phyloP scores from a whole-genome alignment of 116 monocot species.

The Zostera marina region DNA sequence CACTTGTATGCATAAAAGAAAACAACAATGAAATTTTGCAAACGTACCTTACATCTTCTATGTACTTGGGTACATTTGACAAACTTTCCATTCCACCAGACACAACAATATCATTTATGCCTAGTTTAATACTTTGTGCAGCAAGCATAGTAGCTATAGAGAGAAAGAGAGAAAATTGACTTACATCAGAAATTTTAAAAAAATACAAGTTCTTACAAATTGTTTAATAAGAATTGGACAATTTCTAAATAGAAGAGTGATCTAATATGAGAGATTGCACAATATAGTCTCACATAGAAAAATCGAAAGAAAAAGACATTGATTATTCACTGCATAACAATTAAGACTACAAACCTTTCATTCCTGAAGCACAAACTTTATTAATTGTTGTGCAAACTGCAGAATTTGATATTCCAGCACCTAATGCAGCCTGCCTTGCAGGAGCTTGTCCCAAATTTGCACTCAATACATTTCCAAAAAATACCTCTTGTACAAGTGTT shows the following conservation, averaged over 20 bases:
- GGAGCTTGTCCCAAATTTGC: slow-evolving; percentile 97
- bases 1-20: background rate
- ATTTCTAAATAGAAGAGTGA: too few species aligned
- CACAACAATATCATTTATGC: slow-evolving; percentile 79
- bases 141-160: slow-evolving; percentile 77
- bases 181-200: too few species aligned
- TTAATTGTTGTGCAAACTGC: slow-evolving; percentile 75
- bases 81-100: slow-evolving; percentile 99
- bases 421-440: slow-evolving; percentile 85
- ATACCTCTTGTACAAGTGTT: slow-evolving; percentile 71
- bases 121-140: slow-evolving; percentile 77
- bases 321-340: background rate
- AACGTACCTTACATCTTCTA: slow-evolving; percentile 66
- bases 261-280: too few species aligned
- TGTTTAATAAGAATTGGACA: too few species aligned
- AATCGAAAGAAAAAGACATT: too few species aligned
- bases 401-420: slow-evolving; percentile 79
- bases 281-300: too few species aligned
- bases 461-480: slow-evolving; percentile 88
- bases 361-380: slow-evolving; percentile 96
- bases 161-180: background rate
- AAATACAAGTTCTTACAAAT: too few species aligned
- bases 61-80: slow-evolving; percentile 95
- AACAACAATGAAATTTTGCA: slow-evolving; percentile 2
- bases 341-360: slow-evolving; percentile 43